Percentiles rank a stretch among this genome's conserved stretches.
Evolutionary conservation across 371 early-diverging fungal species (phyloP).

Genomic region (Batrachochytrium dendrobatidis): DNA sequence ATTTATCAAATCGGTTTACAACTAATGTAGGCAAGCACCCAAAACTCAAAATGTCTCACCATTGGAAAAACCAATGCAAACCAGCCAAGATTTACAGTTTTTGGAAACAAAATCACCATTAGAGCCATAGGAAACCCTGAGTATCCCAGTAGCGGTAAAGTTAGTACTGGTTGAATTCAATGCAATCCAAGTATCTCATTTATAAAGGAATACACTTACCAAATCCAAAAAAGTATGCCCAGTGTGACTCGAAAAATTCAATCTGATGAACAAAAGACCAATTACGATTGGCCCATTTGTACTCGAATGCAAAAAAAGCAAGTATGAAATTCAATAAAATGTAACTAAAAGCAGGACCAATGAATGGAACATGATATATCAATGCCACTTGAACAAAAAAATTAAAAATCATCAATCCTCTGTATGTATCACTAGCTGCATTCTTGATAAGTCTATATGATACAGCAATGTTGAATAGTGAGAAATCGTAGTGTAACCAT

Average conservation of each 20-base stretch:
- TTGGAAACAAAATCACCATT: constrained; percentile 26
- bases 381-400: constrained; percentile 13
- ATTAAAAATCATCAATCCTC: constrained; percentile 25
- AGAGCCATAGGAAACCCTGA: constrained; percentile 33
- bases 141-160: too few species aligned
- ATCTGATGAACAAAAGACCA: constrained; percentile 25
- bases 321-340: constrained; percentile 16
- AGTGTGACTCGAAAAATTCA: constrained; percentile 28
- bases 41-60: constrained; percentile 13
- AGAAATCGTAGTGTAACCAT: background rate
- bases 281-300: constrained; percentile 23
- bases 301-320: constrained; percentile 34
- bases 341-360: constrained; percentile 19
- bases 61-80: constrained; percentile 38
- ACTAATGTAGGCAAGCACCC: background rate
- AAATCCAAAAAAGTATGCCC: constrained; percentile 37
- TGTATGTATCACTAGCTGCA: constrained; percentile 24
- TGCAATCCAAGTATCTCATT: background rate
- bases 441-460: constrained; percentile 13
- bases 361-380: constrained; percentile 13
- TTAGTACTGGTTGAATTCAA: too few species aligned
- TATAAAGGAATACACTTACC: constrained; percentile 19
- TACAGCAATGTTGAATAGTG: background rate
- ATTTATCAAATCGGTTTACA: background rate
- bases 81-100: constrained; percentile 22